These are phyloP conservation scores for Xylaria castorea DNA, from an alignment of 495 filamentous ascomycete genomes.

Conservation along the genomic window DNA sequence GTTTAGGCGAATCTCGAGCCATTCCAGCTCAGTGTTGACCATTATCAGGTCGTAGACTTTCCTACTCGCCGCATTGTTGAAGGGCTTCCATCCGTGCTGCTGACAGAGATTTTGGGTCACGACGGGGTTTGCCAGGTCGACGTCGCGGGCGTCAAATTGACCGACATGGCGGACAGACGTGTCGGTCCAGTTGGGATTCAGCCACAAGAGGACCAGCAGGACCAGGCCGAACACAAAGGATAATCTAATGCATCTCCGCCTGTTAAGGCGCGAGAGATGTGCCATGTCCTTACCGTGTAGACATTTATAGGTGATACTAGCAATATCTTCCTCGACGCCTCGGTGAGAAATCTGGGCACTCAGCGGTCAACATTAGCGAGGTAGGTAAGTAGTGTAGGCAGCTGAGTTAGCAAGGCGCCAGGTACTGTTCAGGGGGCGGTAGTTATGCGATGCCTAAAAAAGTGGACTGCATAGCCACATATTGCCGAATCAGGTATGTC, in stretches of 20 bases:
- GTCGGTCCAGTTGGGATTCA: slow-evolving; percentile 40
- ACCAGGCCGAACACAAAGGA: slow-evolving; percentile 16
- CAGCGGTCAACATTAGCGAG: neutral
- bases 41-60: slow-evolving; percentile 64
- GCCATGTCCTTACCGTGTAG: slow-evolving; percentile 5
- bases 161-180: slow-evolving; percentile 34
- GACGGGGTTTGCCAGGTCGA: slow-evolving; percentile 29
- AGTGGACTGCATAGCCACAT: neutral
- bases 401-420: neutral
- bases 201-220: slow-evolving; percentile 30
- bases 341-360: neutral
- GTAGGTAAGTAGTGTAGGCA: neutral
- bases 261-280: slow-evolving; percentile 21
- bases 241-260: slow-evolving; percentile 32
- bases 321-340: neutral
- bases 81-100: slow-evolving; percentile 50
- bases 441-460: neutral
- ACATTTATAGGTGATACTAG: neutral
- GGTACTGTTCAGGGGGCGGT: too few relatives aligned
- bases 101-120: slow-evolving; percentile 43
- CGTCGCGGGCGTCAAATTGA: slow-evolving; percentile 26
- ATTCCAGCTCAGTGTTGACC: slow-evolving; percentile 63
- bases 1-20: slow-evolving; percentile 64
- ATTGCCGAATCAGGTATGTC: neutral
- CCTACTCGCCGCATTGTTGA: slow-evolving; percentile 38